These are phyloP conservation scores for Trichoderma aggressivum DNA, from an alignment of 2,329 filamentous ascomycete species.

Conservation along the genomic window DNA sequence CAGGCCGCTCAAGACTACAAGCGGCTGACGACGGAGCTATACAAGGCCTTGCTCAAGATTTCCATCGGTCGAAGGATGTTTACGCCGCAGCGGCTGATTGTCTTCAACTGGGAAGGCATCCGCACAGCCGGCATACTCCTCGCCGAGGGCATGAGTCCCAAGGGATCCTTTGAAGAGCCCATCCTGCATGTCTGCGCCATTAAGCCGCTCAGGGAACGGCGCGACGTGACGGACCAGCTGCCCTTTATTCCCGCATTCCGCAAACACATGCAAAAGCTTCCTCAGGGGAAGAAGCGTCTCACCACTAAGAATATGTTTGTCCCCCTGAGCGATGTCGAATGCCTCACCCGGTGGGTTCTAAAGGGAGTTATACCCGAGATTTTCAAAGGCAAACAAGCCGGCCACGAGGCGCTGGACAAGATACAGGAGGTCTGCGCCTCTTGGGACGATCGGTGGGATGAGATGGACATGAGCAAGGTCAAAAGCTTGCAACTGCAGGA, in stretches of 20 bases:
- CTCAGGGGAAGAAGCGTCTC: constrained; percentile 64
- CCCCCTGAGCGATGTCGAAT: constrained; percentile 75
- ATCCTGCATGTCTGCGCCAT: constrained; percentile 78
- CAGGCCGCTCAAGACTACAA: constrained; percentile 77
- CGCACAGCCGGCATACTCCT: constrained; percentile 78
- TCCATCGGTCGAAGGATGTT: constrained; percentile 81
- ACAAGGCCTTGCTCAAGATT: constrained; percentile 73
- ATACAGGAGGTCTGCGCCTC: constrained; percentile 66
- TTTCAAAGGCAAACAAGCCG: constrained; percentile 50
- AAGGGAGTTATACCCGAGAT: constrained; percentile 59
- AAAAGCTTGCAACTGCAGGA: constrained; percentile 81
- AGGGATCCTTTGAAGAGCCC: constrained; percentile 54
- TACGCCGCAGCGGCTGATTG: constrained; percentile 68
- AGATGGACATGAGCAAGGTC: constrained; percentile 77
- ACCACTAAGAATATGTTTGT: constrained; percentile 66
- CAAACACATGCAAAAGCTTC: constrained; percentile 62
- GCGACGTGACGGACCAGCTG: constrained; percentile 79
- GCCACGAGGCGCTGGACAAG: constrained; percentile 59
- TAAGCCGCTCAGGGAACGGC: constrained; percentile 61
- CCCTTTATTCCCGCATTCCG: constrained; percentile 76
- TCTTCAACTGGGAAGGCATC: constrained; percentile 81
- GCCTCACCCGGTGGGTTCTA: constrained; percentile 67
- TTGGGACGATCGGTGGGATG: constrained; percentile 79
- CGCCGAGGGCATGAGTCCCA: constrained; percentile 67
- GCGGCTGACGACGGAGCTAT: constrained; percentile 74